These are phyloP conservation scores for Mucor indicus DNA, from an alignment of 371 early-diverging fungal species.

Conservation along the genomic window DNA sequence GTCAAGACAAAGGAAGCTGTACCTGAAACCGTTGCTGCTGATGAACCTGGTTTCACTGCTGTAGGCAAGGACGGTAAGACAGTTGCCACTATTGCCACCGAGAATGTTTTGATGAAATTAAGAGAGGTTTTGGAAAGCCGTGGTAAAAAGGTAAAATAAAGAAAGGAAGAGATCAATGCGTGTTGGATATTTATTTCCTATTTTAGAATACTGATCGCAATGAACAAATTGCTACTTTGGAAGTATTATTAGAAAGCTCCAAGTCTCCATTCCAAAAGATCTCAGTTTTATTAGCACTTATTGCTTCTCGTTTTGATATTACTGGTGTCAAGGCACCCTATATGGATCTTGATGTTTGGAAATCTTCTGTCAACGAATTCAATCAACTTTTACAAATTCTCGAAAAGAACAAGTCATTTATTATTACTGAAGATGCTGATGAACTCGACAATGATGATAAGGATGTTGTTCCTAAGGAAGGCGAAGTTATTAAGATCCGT, in stretches of 20 bases:
- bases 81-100: conserved; percentile 49
- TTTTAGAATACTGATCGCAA: conserved; percentile 83
- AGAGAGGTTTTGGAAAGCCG: conserved; percentile 80
- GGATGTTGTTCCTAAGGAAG: conserved; percentile 55
- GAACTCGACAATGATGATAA: conserved; percentile 68
- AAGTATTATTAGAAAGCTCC: conserved; percentile 65
- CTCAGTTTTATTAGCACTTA: conserved; percentile 81
- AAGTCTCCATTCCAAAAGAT: conserved; percentile 79
- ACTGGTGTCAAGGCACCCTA: conserved; percentile 61
- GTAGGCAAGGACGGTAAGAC: conserved; percentile 84
- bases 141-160: conserved; percentile 80
- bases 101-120: conserved; percentile 80
- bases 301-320: conserved; percentile 91
- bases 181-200: neutral
- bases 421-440: conserved; percentile 64
- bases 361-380: conserved; percentile 68
- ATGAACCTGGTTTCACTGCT: conserved; percentile 74
- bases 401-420: conserved; percentile 63
- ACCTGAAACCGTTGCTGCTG: conserved; percentile 15
- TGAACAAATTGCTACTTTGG: conserved; percentile 70
- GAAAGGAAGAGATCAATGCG: neutral
- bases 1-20: conserved; percentile 6
- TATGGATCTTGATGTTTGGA: conserved; percentile 82
- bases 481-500: conserved; percentile 60
- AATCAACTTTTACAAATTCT: conserved; percentile 71